Base-by-base conservation (phyloP, 768 basidiomycete species). In the Collybia nuda region DNA sequence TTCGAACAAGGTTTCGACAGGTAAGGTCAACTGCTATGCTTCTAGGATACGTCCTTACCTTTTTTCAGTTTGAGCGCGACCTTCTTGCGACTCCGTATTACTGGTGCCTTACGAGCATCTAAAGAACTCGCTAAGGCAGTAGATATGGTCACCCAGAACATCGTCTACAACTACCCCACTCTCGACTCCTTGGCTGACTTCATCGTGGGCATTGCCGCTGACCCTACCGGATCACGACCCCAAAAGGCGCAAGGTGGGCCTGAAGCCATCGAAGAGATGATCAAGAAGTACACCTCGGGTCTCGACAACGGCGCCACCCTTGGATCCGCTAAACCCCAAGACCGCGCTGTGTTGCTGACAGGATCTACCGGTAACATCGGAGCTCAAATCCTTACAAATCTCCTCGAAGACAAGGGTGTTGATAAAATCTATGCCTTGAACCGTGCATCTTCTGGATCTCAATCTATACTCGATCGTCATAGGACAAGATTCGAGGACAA, bases 211-310 rank as follows among this genome's bases (percentile, higher is more conserved):
- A 29, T 64, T 2, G 43, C 51, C 6, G 39, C 44, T 9, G 23
- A 57, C n/a, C 45, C 57, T 2, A 26, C 47, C n/a, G 22, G 40
- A 14, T 21, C 12, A 24, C n/a, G 44, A 23, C 32, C 46, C n/a
- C 24, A 28, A 22, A 36, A 52, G 23, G 32, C 32, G 3, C 32
- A 32, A 32, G 47, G 53, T 28, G 36, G 42, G 2, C 38, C 48
- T 18, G 44, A 19, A 15, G 46, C 19, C 11, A 61, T 59, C 11
- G 61, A 67, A 24, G 64, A 54, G 0, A 68, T 79, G 63, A 68
- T 78, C 35, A 66, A 64, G 9, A 76, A 73, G 56, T 74, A 80
- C 54, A 52, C 50, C 6, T 37, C 43, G 32, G 56, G 53, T 17
- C 39, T 62, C 1, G 52, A 57, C 12, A 32, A 9, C 14, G 22